Conservation (phyloP, 352 stramenopile species). For the Phytophthora tentaculata region DNA sequence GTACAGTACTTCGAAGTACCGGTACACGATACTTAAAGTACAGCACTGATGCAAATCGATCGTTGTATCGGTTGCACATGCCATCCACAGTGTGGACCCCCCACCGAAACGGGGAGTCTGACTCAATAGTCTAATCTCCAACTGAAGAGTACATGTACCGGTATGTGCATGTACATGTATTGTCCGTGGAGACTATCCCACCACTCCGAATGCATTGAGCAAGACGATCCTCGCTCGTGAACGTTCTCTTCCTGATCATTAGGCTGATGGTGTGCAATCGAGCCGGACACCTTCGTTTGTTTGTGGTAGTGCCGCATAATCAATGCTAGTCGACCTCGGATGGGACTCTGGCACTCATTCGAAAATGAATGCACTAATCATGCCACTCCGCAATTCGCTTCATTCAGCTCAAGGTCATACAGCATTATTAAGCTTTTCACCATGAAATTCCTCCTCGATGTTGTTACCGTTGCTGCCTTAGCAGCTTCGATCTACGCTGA, state of each 20-base stretch:
- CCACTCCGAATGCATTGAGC: not conserved
- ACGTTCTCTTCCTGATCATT: not conserved
- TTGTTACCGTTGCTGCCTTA: conserved; percentile 1
- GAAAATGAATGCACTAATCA: not conserved
- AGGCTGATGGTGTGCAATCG: not conserved
- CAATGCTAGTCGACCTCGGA: not conserved
- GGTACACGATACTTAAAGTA: too few relatives aligned
- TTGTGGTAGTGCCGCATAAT: not conserved
- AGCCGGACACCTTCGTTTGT: not conserved
- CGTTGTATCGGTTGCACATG: too few relatives aligned
- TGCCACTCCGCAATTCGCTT: not conserved
- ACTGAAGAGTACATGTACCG: too few relatives aligned
- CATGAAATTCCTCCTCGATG: not conserved
- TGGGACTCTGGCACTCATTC: not conserved
- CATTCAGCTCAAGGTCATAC: not conserved
- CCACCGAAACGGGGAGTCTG: too few relatives aligned
- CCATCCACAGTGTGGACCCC: too few relatives aligned
- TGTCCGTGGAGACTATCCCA: not conserved
- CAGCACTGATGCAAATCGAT: too few relatives aligned
- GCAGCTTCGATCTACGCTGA: conserved; percentile 16
- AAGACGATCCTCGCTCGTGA: not conserved
- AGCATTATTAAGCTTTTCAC: not conserved
- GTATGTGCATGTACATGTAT: too few relatives aligned
- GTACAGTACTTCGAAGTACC: too few relatives aligned
- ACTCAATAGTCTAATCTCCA: too few relatives aligned